Evolutionary conservation across 495 filamentous ascomycete genomes (phyloP), one percentile per base, ranked within the genome.

Genomic region (Xylaria scruposa): DNA sequence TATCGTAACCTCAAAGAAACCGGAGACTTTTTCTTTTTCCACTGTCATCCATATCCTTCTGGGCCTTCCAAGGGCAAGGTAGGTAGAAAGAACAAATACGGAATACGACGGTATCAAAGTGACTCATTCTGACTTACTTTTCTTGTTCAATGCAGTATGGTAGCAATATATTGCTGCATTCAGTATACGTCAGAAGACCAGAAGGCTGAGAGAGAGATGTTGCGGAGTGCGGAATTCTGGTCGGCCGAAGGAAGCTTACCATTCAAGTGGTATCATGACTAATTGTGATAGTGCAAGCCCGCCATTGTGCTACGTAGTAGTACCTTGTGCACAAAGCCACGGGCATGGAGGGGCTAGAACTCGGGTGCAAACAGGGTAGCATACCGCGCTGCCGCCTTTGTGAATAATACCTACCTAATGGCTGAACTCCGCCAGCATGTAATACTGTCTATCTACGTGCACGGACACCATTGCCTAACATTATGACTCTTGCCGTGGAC

Each of bases 341-440:
- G 51, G 13, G 24, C 26, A 13, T 29, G 17, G 13, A 29, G 53
- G 13, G 49, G 49, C 21, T 26, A 10, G 47, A 26, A 21, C 49
- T 26, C 49, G 49, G 49, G 49, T 51, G n/a, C 12, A 51, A 51
- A 12, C 49, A 51, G 49, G 51, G 51, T 54, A 24, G 51, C 24
- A 54, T 54, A 29, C 51, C 49, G 49, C 24, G 1, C 6, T 29
- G 51, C 53, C 53, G 21, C 12, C 26, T 4, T 63, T 40, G 44
- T 36, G n/a, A 10, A 21, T 15, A 8, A 1, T 38, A 38, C 36
- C 36, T 36, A 36, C 4, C 36, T 38, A 38, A 42, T 46, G 60
- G 60, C 38, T 63, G 62, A 65, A 65, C 62, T 65, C 62, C 62
- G 62, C 62, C 62, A 49, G 29, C 29, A 12, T 44, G n/a, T 60